Percentiles rank a stretch among this genome's conserved stretches.
Conservation (phyloP, 2,329 filamentous ascomycete species). For the Colletotrichum falcatum region DNA sequence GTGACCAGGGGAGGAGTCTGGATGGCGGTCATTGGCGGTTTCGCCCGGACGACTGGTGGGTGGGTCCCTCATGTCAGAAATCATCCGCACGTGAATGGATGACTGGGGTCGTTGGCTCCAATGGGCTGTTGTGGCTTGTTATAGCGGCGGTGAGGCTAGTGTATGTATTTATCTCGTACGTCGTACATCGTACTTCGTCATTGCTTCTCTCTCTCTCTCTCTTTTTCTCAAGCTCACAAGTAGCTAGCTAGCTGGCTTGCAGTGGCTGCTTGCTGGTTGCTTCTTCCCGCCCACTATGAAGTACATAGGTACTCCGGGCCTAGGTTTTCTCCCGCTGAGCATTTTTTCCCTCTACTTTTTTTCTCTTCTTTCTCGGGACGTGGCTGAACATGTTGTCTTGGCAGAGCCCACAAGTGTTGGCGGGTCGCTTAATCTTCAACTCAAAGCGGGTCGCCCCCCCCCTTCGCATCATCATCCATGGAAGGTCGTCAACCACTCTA, state of each 20-base stretch:
- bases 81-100: conserved; percentile 31
- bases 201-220: background rate
- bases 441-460: conserved; percentile 12
- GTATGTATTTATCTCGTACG: too few species aligned
- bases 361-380: too few species aligned
- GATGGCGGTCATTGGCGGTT: conserved; percentile 29
- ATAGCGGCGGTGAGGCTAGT: background rate
- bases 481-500: conserved; percentile 1
- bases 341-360: background rate
- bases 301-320: too few species aligned
- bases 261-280: too few species aligned
- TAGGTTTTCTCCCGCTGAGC: too few species aligned
- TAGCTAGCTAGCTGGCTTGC: background rate
- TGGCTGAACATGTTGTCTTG: conserved; percentile 5
- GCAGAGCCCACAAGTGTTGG: background rate
- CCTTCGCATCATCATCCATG: conserved; percentile 19
- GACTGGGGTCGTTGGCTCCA: conserved; percentile 18
- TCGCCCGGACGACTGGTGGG: conserved; percentile 23
- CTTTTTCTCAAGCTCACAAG: background rate
- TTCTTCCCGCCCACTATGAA: background rate
- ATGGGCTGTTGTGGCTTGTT: conserved; percentile 6
- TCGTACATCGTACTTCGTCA: background rate
- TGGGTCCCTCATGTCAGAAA: conserved; percentile 21
- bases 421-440: conserved; percentile 10
- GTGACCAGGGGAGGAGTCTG: conserved; percentile 12